Evolutionary conservation across 805 yeast genomes (phyloP), one percentile per base, ranked within the genome.

Genomic region (Metahyphopichia silvanorum): DNA sequence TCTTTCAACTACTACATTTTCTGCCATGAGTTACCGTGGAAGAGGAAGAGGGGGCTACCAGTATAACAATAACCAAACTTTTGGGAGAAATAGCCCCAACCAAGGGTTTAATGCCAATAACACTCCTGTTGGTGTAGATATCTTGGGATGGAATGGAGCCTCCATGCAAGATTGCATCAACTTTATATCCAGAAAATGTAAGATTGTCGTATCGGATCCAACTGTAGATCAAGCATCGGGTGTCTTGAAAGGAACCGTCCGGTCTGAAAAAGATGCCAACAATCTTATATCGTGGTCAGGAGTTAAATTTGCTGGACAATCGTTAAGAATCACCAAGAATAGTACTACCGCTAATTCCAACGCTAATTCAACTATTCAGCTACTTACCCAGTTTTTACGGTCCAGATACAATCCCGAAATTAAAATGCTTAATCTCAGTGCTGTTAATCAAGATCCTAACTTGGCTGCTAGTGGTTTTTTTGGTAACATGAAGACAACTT

Each of bases 81-180:
- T 33, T 31, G 31, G 29, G 31, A 51, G 43, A 20, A 55, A 50
- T 35, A 53, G 46, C 30, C 45, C 47, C 29, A 52, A 52, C 32
- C 53, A 55, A 29, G 25, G 25, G 3, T 58, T 49, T 41, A 55
- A 49, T 34, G 39, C 53, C 8, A 54, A 51, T 13, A 66, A 61
- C 40, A 40, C 60, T 21, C n/a, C n/a, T n/a, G 65, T 76, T 4
- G 64, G 71, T 3, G 71, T 87, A 8, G 86, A 83, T 42, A 69
- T 87, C 8, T 61, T 69, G 23, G 86, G 88, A 27, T 88, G 96
- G 96, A 79, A 82, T 38, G 85, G 86, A 39, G 94, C 88, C 1
- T 55, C 82, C 2, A 68, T 71, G 38, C 78, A 72, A 13, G 95
- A 87, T 38, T 66, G 87, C 37, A 66, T 83, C 7, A 64, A 69